Evolutionary conservation across 306 rosid species (phyloP).

Genomic region (Biancaea sappan): DNA sequence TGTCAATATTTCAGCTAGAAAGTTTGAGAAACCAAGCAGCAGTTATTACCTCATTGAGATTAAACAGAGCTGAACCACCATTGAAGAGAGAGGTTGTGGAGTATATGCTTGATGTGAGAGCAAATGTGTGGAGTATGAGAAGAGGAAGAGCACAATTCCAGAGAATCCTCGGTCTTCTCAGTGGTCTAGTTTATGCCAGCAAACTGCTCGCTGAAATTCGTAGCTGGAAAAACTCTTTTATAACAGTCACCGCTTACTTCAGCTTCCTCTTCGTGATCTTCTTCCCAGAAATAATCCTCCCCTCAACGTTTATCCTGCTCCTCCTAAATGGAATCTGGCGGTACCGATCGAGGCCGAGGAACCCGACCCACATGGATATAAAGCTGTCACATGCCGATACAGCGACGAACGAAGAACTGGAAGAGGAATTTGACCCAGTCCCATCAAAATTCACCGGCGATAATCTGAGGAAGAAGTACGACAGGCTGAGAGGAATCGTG

Average conservation of each 20-base stretch:
- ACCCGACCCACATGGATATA: conserved; percentile 51
- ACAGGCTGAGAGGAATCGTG: conserved; percentile 41
- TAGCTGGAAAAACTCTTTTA: conserved; percentile 34
- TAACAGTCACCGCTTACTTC: conserved; percentile 14
- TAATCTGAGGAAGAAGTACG: conserved; percentile 40
- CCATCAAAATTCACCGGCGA: conserved; percentile 26
- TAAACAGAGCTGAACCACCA: conserved; percentile 42
- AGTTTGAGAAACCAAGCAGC: conserved; percentile 50
- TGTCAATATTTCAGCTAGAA: conserved; percentile 45
- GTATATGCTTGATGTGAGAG: conserved; percentile 44
- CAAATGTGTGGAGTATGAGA: conserved; percentile 55
- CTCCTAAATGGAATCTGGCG: conserved; percentile 27
- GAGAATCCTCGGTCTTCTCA: conserved; percentile 33
- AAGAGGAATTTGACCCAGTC: conserved; percentile 51
- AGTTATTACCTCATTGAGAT: conserved; percentile 30
- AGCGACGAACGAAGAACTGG: conserved; percentile 43
- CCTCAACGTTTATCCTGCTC: conserved; percentile 12
- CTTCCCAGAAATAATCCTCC: conserved; percentile 30
- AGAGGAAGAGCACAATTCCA: conserved; percentile 46
- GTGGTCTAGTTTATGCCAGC: not conserved
- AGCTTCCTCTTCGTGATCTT: conserved; percentile 22
- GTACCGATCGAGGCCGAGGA: conserved; percentile 41
- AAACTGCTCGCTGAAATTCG: conserved; percentile 34
- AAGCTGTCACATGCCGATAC: conserved; percentile 44
- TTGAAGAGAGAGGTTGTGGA: conserved; percentile 50